These are phyloP conservation scores for Nemania abortiva DNA, from an alignment of 2,329 filamentous ascomycete genomes.

Conservation along the genomic window DNA sequence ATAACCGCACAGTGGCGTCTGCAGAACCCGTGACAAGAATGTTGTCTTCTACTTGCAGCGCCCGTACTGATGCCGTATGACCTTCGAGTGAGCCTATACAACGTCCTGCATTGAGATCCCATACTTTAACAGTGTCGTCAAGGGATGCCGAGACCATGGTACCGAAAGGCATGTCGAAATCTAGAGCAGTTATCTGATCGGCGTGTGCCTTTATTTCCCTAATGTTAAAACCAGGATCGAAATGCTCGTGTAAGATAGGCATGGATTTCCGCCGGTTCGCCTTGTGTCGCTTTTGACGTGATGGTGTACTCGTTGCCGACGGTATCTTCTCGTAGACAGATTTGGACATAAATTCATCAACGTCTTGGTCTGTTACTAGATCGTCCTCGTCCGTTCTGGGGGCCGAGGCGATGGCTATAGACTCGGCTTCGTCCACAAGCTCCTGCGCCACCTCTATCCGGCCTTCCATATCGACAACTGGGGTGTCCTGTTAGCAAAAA, in stretches of 20 bases:
- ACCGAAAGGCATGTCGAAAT: conserved; percentile 98
- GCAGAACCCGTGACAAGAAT: conserved; percentile 93
- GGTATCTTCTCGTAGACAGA: conserved; percentile 96
- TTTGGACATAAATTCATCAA: conserved; percentile 90
- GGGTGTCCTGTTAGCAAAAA: conserved; percentile 49
- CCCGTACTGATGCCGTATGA: conserved; percentile 91
- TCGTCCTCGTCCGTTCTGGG: conserved; percentile 66
- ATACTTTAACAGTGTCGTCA: conserved; percentile 94
- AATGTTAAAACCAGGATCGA: conserved; percentile 89
- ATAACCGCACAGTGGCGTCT: conserved; percentile 93
- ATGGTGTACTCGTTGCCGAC: conserved; percentile 60
- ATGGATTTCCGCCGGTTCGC: conserved; percentile 82
- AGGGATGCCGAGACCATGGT: conserved; percentile 92
- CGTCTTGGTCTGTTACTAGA: conserved; percentile 63
- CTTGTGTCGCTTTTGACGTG: conserved; percentile 65
- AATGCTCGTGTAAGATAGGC: conserved; percentile 95
- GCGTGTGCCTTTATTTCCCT: conserved; percentile 89
- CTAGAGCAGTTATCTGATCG: conserved; percentile 88
- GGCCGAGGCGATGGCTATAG: conserved; percentile 64
- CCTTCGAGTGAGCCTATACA: conserved; percentile 94
- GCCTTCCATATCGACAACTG: conserved; percentile 72
- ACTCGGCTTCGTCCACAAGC: conserved; percentile 69
- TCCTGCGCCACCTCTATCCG: conserved; percentile 72
- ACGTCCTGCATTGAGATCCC: conserved; percentile 93
- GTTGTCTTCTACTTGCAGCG: conserved; percentile 94